Conservation (phyloP, 1,139 yeast species). For the Petasospora fabianii region DNA sequence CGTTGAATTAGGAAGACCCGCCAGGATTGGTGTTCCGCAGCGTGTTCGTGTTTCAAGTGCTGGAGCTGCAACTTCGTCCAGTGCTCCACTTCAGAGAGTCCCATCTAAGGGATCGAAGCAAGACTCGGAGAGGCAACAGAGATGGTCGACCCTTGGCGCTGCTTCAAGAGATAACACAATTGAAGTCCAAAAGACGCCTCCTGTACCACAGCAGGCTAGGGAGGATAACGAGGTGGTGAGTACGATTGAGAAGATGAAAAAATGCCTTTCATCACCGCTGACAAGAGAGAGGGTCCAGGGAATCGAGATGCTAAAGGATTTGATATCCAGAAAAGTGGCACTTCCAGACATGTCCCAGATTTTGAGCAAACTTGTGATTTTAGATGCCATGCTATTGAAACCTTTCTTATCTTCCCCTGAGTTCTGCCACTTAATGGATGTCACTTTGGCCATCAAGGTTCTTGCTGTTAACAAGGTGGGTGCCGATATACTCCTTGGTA, state of each 20-base stretch:
- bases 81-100: conserved; percentile 18
- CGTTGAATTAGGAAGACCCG: conserved; percentile 22
- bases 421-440: conserved; percentile 29
- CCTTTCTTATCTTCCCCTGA: conserved; percentile 25
- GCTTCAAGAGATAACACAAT: conserved; percentile 10
- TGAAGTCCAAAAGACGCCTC: conserved; percentile 1
- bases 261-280: conserved; percentile 18
- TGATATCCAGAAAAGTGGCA: neutral
- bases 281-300: conserved; percentile 25
- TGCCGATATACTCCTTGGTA: conserved; percentile 15
- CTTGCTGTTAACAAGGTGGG: conserved; percentile 30
- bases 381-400: conserved; percentile 29
- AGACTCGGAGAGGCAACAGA: conserved; percentile 8
- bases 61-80: conserved; percentile 7
- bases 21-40: conserved; percentile 26
- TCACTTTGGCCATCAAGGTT: conserved; percentile 28
- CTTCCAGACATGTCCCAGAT: conserved; percentile 16
- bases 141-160: conserved; percentile 7
- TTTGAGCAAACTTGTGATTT: conserved; percentile 25
- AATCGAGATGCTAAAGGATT: conserved; percentile 7
- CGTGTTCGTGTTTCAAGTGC: conserved; percentile 22
- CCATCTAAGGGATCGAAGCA: conserved; percentile 20
- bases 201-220: neutral
- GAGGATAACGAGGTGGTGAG: neutral
- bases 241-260: conserved; percentile 11